These are phyloP conservation scores for Leishmania gerbilli DNA, from an alignment of 208 protist genomes.

Conservation along the genomic window DNA sequence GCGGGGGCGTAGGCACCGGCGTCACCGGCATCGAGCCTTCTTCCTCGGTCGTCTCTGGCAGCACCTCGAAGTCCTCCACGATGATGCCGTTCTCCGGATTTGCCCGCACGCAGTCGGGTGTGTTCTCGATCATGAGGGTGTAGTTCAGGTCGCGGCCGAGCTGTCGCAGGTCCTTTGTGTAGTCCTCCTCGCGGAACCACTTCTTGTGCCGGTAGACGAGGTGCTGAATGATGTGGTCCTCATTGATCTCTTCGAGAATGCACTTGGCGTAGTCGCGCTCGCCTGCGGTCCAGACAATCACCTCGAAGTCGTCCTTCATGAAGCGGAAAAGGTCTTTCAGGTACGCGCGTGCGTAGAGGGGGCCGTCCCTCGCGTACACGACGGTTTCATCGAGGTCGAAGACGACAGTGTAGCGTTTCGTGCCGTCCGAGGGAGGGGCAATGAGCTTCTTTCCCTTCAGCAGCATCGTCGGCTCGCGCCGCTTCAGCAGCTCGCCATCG, in stretches of 20 bases:
- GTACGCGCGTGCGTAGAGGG: slow-evolving; percentile 82
- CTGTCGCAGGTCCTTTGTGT: slow-evolving; percentile 85
- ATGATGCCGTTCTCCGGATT: slow-evolving; percentile 89
- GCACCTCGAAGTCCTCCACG: slow-evolving; percentile 85
- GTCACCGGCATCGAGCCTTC: slow-evolving; percentile 19
- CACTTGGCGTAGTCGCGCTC: slow-evolving; percentile 90
- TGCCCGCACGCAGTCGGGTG: slow-evolving; percentile 77
- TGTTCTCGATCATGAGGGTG: slow-evolving; percentile 90
- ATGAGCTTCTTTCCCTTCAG: slow-evolving; percentile 60
- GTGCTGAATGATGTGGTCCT: slow-evolving; percentile 81
- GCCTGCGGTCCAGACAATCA: slow-evolving; percentile 92
- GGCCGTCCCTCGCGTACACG: slow-evolving; percentile 89
- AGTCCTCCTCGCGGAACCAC: slow-evolving; percentile 80
- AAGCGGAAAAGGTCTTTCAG: slow-evolving; percentile 72
- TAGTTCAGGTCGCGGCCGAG: slow-evolving; percentile 76
- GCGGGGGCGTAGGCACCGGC: slow-evolving; percentile 15
- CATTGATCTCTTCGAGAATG: slow-evolving; percentile 87
- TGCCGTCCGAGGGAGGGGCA: slow-evolving; percentile 32
- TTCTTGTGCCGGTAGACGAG: slow-evolving; percentile 79
- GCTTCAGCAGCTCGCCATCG: slow-evolving; percentile 64
- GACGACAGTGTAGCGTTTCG: slow-evolving; percentile 85
- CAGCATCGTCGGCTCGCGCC: slow-evolving; percentile 78
- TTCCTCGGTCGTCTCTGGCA: slow-evolving; percentile 28
- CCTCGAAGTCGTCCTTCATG: slow-evolving; percentile 85
- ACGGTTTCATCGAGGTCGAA: slow-evolving; percentile 93